Evolutionary conservation across 2,329 filamentous ascomycete genomes (phyloP), one percentile per base, ranked within the genome.

Genomic region (Paraconiothyrium brasiliense): DNA sequence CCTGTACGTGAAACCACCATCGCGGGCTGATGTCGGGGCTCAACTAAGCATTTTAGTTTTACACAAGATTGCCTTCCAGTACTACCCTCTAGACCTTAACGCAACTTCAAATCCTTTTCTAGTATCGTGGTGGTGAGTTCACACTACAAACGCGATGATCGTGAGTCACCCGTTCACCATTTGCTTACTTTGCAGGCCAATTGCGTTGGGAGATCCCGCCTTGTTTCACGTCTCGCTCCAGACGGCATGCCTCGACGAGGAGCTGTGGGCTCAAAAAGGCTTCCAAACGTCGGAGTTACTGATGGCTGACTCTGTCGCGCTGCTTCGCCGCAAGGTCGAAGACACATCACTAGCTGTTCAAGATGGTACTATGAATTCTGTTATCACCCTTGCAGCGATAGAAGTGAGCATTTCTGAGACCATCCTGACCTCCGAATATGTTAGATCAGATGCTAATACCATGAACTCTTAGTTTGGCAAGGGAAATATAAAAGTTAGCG

Each of bases 221-320:
- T 67, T 88, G 0, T 88, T 88, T 57, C 85, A 88, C 64, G 85
- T 88, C 27, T 87, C 85, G 2, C 76, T 88, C 13, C 86, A 87
- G 67, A 87, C 86, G 5, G 86, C 86, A 44, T 87, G 80, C 41
- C 80, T 87, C 0, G 85, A 88, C 60, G 81, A 86, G 34, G 86
- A 88, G 66, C 62, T 84, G 11, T 67, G 78, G 13, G 84, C 84
- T 0, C 83, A 82, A 56, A 85, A 79, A 57, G 85, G 86, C 0
- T 87, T 87, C 59, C 79, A 76, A 11, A 79, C 77, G 4, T 88
- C 86, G 0, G 84, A 86, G 34, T 69, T 86, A 2, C 80, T 88
- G 35, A 88, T 88, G 86, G 78, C 77, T 1, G 86, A 88, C 66
- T 87, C 85, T 0, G 83, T 88, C 4, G 76, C 83, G 2, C 63